These are phyloP conservation scores for Jatropha podagrica DNA, from an alignment of 441 rosid species.

Conservation along the genomic window DNA sequence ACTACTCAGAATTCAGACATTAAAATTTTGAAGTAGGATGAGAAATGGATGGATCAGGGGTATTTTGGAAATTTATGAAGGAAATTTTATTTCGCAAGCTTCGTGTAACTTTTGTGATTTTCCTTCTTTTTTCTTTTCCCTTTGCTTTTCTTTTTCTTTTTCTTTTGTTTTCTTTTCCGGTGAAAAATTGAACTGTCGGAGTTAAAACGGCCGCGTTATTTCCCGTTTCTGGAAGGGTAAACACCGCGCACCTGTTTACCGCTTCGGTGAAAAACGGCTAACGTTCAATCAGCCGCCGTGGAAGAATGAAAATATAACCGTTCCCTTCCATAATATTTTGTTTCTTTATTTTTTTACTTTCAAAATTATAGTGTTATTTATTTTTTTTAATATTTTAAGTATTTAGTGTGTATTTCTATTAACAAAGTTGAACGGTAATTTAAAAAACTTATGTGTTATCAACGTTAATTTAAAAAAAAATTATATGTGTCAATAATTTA, in stretches of 20 bases:
- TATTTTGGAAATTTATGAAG: constrained; percentile 26
- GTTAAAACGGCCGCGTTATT: neutral
- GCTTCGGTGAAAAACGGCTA: neutral
- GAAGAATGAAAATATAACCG: neutral
- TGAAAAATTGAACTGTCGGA: constrained; percentile 7
- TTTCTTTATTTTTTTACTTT: no score
- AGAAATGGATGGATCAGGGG: constrained; percentile 42
- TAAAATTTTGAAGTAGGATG: constrained; percentile 37
- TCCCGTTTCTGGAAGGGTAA: neutral
- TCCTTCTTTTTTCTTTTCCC: neutral
- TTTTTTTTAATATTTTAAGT: no score
- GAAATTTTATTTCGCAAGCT: neutral
- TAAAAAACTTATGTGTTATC: no score
- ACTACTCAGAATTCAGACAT: constrained; percentile 23
- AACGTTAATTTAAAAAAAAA: no score
- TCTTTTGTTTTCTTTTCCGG: constrained; percentile 6
- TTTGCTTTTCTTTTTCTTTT: neutral
- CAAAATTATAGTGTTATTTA: no score
- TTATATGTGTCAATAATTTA: no score
- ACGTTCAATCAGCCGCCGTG: constrained; percentile 4
- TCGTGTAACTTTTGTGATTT: constrained; percentile 11
- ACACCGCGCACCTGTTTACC: neutral
- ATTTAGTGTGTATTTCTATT: no score
- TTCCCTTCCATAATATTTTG: no score
- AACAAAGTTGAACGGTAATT: no score